phyloP scores from a whole-genome alignment of 768 basidiomycete species.

The Chalciporus piperatus region DNA sequence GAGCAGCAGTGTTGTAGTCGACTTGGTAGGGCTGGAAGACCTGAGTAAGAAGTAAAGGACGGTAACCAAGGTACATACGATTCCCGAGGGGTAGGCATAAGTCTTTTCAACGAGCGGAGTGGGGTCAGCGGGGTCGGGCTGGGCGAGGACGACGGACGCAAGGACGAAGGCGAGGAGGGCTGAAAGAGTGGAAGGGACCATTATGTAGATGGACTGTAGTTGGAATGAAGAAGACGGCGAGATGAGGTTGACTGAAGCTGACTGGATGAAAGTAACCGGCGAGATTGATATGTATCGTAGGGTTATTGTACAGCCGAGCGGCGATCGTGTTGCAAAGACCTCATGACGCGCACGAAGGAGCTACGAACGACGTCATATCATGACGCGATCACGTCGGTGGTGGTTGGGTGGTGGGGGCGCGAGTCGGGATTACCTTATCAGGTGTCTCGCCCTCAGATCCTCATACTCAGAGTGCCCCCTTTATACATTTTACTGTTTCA shows the following conservation, averaged over 20 bases:
- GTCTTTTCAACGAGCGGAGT: constrained; percentile 46
- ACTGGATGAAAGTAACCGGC: not conserved
- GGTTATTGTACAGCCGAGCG: no score
- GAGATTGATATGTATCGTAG: constrained; percentile 23
- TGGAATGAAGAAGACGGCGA: no score
- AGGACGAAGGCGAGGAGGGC: constrained; percentile 32
- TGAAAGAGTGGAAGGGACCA: constrained; percentile 44
- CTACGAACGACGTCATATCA: no score
- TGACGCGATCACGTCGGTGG: no score
- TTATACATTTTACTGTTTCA: no score
- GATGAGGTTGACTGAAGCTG: no score
- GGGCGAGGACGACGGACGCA: constrained; percentile 31
- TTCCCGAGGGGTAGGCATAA: constrained; percentile 41
- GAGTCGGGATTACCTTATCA: no score
- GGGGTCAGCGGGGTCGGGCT: constrained; percentile 39
- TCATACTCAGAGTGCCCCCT: no score
- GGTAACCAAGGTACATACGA: constrained; percentile 33
- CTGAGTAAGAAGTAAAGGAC: not conserved
- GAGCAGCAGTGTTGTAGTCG: constrained; percentile 35
- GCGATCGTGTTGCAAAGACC: no score
- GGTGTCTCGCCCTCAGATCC: no score
- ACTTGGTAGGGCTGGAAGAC: constrained; percentile 48
- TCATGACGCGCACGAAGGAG: no score
- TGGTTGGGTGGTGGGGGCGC: no score
- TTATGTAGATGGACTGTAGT: constrained; percentile 4